Percentiles rank a stretch among this genome's conserved stretches.
These are phyloP conservation scores for Gossypium sturtianum DNA, from an alignment of 345 rosid species.

Conservation along the genomic window DNA sequence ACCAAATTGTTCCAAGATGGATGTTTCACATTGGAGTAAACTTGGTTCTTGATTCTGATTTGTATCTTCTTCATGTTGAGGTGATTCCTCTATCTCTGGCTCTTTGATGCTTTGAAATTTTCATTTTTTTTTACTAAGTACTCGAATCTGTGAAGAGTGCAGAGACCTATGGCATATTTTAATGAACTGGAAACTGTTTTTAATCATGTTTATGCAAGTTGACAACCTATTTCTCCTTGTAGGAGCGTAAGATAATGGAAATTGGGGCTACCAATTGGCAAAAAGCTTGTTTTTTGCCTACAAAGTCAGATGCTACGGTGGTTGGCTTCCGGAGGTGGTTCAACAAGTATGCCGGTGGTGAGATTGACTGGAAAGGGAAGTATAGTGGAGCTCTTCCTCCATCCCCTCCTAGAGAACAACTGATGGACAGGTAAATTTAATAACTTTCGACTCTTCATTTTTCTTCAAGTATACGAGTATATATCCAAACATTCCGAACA, in stretches of 20 bases:
- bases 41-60: constrained; percentile 79
- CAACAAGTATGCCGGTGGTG: constrained; percentile 55
- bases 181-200: too few relatives aligned
- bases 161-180: too few relatives aligned
- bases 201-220: too few relatives aligned
- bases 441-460: not conserved
- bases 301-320: constrained; percentile 67
- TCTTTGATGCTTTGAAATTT: not conserved
- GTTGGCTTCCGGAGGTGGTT: constrained; percentile 78
- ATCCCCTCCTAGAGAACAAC: constrained; percentile 64
- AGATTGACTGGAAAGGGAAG: constrained; percentile 73
- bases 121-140: too few relatives aligned
- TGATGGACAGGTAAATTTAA: constrained; percentile 62
- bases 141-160: too few relatives aligned
- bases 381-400: constrained; percentile 60
- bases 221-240: not conserved
- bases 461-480: not conserved
- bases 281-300: constrained; percentile 75
- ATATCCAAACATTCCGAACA: not conserved
- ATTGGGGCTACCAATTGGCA: constrained; percentile 71
- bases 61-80: constrained; percentile 84
- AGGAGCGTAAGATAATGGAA: constrained; percentile 87
- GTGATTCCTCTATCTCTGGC: constrained; percentile 25
- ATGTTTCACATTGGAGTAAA: constrained; percentile 72
- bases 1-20: constrained; percentile 79